Evolutionary conservation across 176 grass and related monocot species (phyloP), one percentile per base, ranked within the genome.

Genomic region (Musa acuminata): DNA sequence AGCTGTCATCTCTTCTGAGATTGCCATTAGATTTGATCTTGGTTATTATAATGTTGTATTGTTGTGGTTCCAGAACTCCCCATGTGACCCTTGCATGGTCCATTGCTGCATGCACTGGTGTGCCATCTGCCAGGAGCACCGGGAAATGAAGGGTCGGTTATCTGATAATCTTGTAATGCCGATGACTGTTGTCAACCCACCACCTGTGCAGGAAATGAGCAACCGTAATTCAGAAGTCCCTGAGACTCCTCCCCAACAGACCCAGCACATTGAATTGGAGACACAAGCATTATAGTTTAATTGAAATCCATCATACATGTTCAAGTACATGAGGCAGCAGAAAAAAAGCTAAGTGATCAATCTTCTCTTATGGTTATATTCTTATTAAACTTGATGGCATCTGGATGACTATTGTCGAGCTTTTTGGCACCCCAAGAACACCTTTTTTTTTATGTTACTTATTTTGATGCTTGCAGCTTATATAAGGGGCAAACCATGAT

Each of bases 71-170:
- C 80, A 97, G 94, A 93, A 97, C 66, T 86, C 90, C 11, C 94
- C 94, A 2, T 93, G 84, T 48, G 87, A 98, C 70, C 90, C 94
- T 54, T 97, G 94, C 75, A 84, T 88, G 79, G 88, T 88, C 75
- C 94, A 98, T 70, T 98, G 90, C 75, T 98, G 94, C 53, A 59
- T 98, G 82, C 94, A 93, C 69, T 98, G 94, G 90, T 93, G 94
- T 17, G 94, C 90, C 0, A 91, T 91, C 67, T 98, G 94, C 59
- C 94, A 98, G 79, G 94, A 98, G 80, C 94, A 98, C 68, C 84
- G 90, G 1, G 94, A 98, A 83, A 90, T 91, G 84, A 93, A 74
- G 75, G 84, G 90, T 8, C 88, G 84, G 24, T 86, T 93, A 11
- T 85, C 82, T n/a, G 90, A 93, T 62, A 87, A 84, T 80, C 80